Conservation (phyloP, 1,284 basidiomycete species). For the Microbotryum intermedium region DNA sequence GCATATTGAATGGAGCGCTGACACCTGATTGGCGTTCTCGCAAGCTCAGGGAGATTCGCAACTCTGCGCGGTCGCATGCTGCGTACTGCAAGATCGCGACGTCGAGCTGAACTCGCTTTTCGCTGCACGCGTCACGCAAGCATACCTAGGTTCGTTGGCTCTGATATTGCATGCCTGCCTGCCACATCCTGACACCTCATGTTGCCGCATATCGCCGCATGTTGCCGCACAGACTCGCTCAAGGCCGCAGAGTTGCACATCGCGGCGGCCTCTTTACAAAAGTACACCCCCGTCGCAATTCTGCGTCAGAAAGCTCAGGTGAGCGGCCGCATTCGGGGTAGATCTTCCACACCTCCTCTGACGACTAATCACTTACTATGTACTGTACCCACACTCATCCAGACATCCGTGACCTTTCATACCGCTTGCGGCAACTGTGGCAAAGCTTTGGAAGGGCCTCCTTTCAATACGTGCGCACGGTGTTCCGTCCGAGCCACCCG, state of each 20-base stretch:
- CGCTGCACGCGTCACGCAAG: conserved; percentile 18
- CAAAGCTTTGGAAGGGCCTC: conserved; percentile 19
- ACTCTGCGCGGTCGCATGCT: conserved; percentile 19
- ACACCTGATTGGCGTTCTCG: background rate
- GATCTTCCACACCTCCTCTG: no score
- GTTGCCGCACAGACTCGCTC: conserved; percentile 13
- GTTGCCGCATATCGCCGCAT: background rate
- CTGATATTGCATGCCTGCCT: background rate
- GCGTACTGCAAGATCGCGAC: conserved; percentile 6
- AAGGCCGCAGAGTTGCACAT: conserved; percentile 14
- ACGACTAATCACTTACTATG: background rate
- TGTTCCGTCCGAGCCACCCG: conserved; percentile 8
- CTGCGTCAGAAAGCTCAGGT: conserved; percentile 17
- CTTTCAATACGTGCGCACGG: conserved; percentile 14
- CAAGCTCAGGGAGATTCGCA: conserved; percentile 23
- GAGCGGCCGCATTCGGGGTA: background rate
- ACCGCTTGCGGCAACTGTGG: conserved; percentile 25
- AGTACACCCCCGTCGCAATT: conserved; percentile 10
- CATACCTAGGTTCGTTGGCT: conserved; percentile 19
- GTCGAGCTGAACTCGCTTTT: conserved; percentile 12
- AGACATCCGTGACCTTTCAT: conserved; percentile 27
- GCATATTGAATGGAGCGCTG: no score
- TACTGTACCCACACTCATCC: background rate
- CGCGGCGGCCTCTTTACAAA: conserved; percentile 20
- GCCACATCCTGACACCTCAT: background rate